Evolutionary conservation across 1,284 basidiomycete species (phyloP).

Genomic region (Schizophyllum commune): DNA sequence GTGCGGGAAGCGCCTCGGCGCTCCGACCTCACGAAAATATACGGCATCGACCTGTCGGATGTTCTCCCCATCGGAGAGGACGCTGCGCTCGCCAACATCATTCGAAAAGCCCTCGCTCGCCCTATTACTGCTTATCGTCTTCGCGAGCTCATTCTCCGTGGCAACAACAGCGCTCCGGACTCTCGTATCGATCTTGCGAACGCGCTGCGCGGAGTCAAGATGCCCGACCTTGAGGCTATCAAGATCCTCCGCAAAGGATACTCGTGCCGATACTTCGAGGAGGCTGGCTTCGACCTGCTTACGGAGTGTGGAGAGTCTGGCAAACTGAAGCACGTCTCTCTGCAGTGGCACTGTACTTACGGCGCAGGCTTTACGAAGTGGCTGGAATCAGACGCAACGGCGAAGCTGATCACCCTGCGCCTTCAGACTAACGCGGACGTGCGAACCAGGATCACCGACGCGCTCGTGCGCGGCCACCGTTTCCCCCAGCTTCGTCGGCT

Average conservation of each 20-base stretch:
- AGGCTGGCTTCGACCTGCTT: not conserved
- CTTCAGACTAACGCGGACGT: not conserved
- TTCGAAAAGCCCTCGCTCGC: too few species aligned
- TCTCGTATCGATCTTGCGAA: not conserved
- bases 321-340: not conserved
- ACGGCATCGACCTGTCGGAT: too few species aligned
- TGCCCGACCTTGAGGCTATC: not conserved
- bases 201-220: not conserved
- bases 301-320: not conserved
- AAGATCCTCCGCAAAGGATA: not conserved
- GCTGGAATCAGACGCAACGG: not conserved
- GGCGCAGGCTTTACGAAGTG: not conserved
- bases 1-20: too few species aligned
- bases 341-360: not conserved
- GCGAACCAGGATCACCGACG: not conserved
- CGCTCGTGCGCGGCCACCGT: not conserved
- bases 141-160: not conserved
- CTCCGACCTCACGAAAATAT: too few species aligned
- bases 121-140: not conserved
- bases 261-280: not conserved
- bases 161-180: not conserved
- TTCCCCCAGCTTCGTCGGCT: not conserved
- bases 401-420: not conserved
- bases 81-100: too few species aligned
- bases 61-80: too few species aligned